Percentiles rank a stretch among this genome's conserved stretches.
These are phyloP conservation scores for Quercus cerris DNA, from an alignment of 306 rosid species.

Conservation along the genomic window DNA sequence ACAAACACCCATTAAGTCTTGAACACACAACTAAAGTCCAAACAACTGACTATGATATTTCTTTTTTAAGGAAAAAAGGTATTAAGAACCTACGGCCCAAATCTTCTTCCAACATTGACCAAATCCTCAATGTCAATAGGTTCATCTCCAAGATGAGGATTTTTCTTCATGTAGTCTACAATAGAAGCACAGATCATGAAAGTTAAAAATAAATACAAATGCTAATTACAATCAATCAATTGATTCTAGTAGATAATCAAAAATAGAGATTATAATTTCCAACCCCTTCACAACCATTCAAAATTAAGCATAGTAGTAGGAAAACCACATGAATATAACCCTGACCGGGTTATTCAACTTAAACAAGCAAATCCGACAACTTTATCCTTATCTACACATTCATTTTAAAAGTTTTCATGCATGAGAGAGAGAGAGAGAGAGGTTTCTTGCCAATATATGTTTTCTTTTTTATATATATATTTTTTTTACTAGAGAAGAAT, in stretches of 20 bases:
- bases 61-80: not conserved
- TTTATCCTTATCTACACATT: not conserved
- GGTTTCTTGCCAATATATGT: too few species aligned
- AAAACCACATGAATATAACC: not conserved
- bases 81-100: constrained; percentile 70
- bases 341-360: too few species aligned
- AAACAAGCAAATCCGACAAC: not conserved
- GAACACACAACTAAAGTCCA: not conserved
- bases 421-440: not conserved
- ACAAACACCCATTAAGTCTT: not conserved
- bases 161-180: constrained; percentile 63
- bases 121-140: constrained; percentile 92
- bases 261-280: not conserved
- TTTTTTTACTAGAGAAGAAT: too few species aligned
- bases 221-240: not conserved
- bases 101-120: constrained; percentile 73
- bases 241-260: constrained; percentile 16
- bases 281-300: constrained; percentile 2
- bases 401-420: not conserved
- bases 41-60: not conserved
- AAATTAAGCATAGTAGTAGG: not conserved
- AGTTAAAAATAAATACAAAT: constrained; percentile 18
- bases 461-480: too few species aligned
- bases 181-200: constrained; percentile 25
- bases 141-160: constrained; percentile 88